Evolutionary conservation across 164 flowering plant species (phyloP), one percentile per base, ranked within the genome.

Genomic region (Tetrastigma voinierianum): DNA sequence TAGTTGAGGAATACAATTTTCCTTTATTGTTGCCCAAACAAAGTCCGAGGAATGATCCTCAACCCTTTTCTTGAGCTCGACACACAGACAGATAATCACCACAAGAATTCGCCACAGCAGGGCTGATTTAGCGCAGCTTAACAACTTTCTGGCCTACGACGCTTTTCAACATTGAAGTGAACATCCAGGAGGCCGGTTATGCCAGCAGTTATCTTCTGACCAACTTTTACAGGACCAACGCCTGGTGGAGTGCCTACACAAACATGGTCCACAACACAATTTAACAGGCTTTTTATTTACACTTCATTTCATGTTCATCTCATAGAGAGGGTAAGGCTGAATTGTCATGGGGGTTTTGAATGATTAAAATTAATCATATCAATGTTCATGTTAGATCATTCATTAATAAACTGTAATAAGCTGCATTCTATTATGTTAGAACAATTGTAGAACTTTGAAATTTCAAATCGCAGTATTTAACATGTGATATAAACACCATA

Each of bases 231-330:
- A 10, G 91, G 91, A 40, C 91, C 88, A 59, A 85, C 91, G 19
- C 94, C 94, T 68, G 77, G 64, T 10, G 94, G 94, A 75, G 94
- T 89, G 56, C 94, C 94, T 86, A 78, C 80, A 72, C 46, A 61
- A 63, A 66, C 9, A 23, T 13, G 46, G 70, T 15, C 60, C 61
- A 7, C 47, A 59, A 5, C 59, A 67, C 32, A 43, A 53, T 65
- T 65, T 16, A 47, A 23, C 10, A 13, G 63, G 5, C 6, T n/a
- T 15, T 8, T 8, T 10, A 14, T 32, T 43, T 58, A 2, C 9
- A 12, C 10, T n/a, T 19, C 43, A 8, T 2, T 15, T 46, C 32
- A 15, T 32, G 14, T 48, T 8, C 24, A 21, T 32, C 60, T 57
- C 14, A 57, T 32, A 32, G 40, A 32, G 40, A 7, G n/a, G n/a